Evolutionary conservation across 1,284 basidiomycete genomes (phyloP).

Genomic region (Microbotryomycetes sp.): DNA sequence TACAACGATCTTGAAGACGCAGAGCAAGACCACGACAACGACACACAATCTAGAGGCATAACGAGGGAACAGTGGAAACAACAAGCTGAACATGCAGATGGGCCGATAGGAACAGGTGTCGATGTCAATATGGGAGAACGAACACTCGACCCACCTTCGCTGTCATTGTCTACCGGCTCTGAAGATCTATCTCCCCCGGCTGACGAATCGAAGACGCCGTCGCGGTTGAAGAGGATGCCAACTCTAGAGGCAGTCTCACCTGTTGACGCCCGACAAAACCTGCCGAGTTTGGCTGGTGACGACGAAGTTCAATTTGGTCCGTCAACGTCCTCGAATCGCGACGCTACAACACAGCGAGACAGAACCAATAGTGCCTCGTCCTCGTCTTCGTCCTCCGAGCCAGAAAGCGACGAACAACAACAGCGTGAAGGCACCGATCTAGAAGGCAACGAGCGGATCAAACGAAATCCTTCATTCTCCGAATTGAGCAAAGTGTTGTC

Average conservation of each 20-base stretch:
- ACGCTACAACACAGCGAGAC: neutral
- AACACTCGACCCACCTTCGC: neutral
- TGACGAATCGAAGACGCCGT: neutral
- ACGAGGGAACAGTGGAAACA: neutral
- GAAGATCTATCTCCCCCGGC: neutral
- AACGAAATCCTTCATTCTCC: neutral
- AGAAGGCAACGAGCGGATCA: slow-evolving; percentile 1
- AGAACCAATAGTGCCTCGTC: neutral
- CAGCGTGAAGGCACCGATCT: neutral
- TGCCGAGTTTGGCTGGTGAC: slow-evolving; percentile 4
- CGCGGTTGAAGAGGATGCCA: neutral
- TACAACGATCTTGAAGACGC: neutral
- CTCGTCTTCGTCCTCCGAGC: neutral
- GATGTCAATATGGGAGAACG: neutral
- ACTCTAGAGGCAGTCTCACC: neutral
- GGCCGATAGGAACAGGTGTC: neutral
- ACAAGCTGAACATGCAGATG: neutral
- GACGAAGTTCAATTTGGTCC: slow-evolving; percentile 1
- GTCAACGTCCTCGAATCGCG: neutral
- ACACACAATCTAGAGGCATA: slow-evolving; percentile 3
- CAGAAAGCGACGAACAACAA: neutral
- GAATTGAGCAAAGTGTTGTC: neutral
- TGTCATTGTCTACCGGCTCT: slow-evolving; percentile 2
- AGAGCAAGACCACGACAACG: neutral
- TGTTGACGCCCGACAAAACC: neutral